Base-by-base conservation (phyloP, 1,284 basidiomycete genomes). In the Pseudomicrostroma phylloplanum region DNA sequence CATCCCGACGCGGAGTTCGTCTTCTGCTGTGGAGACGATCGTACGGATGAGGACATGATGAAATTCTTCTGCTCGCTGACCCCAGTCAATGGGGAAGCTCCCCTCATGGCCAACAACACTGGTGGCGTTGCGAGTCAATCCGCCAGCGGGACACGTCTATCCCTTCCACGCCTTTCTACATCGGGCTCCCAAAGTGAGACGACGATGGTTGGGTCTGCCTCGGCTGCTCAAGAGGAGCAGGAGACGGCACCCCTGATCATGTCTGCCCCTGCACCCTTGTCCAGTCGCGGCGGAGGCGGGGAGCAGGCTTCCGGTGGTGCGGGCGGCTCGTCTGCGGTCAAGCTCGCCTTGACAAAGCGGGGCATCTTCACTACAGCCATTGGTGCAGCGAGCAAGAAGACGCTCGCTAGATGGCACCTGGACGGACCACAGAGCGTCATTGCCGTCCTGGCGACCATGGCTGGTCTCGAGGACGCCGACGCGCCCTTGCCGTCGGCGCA, bases 21-120 rank as follows among this genome's bases (percentile, higher is more conserved):
- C 76, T 93, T 97, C 82, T 97, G 94, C 79, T 93, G 91, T 0
- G 94, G 94, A 58, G 94, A 97, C 78, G 94, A 97, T 83, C 96
- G 96, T 86, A 91, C 90, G 60, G 65, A 83, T 76, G 64, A 73
- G 63, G 75, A 77, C 63, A 77, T 77, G 76, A 40, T 56, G 55
- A 54, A 54, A 26, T 54, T 54, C 51, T 54, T 54, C 51, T 23
- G 21, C 51, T 54, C 51, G 21, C 51, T 54, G 21, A 54, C 51
- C 2, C 51, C 51, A 6, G 25, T 54, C 6, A 26, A 54, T 26
- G n/a, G 21, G 6, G 51, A 54, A 25, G 15, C 30, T 36, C 30
- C 30, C 9, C 30, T 36, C 30, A 36, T 36, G 30, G 30, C 30
- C 30, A 36, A 36, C 30, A 36, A 36, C 9, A 36, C 30, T 36